phyloP scores from a whole-genome alignment of 2,329 filamentous ascomycete genomes.

The Ophiostoma australiae region DNA sequence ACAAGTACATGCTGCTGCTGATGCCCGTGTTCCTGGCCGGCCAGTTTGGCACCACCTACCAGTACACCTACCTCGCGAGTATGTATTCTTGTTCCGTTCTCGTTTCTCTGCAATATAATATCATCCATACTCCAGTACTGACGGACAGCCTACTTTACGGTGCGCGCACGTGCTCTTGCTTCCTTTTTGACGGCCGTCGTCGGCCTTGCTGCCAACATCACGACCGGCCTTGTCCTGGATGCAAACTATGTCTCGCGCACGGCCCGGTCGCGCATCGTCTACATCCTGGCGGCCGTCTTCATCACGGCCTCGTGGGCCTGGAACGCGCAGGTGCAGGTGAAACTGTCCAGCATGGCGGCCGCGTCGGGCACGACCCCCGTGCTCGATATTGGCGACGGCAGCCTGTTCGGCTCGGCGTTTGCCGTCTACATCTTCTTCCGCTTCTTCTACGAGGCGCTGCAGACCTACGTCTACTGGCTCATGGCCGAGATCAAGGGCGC shows the following conservation, averaged over 20 bases:
- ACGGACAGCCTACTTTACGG: slow-evolving; percentile 1
- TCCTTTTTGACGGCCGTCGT: neutral
- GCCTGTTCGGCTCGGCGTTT: neutral
- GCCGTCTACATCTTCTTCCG: slow-evolving; percentile 8
- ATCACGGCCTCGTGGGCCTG: neutral
- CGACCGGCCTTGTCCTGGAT: neutral
- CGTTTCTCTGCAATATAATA: too few relatives aligned
- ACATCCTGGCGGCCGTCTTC: neutral
- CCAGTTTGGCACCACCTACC: slow-evolving; percentile 9
- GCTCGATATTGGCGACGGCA: neutral
- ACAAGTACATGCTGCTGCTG: slow-evolving; percentile 5
- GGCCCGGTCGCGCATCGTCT: neutral
- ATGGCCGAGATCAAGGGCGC: slow-evolving; percentile 10
- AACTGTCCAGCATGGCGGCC: neutral
- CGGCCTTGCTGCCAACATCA: neutral
- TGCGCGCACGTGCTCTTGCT: neutral
- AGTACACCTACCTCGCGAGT: neutral
- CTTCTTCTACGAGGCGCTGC: slow-evolving; percentile 7
- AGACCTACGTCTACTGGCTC: slow-evolving; percentile 7
- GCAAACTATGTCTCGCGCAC: neutral
- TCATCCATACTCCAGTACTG: neutral
- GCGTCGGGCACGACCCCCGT: neutral
- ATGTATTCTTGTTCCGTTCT: neutral
- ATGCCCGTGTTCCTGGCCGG: slow-evolving; percentile 3
- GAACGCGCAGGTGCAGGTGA: neutral